Percentiles rank a stretch among this genome's conserved stretches.
Evolutionary conservation across 1,284 basidiomycete species (phyloP).

Genomic region (Cystobasidium sp.): DNA sequence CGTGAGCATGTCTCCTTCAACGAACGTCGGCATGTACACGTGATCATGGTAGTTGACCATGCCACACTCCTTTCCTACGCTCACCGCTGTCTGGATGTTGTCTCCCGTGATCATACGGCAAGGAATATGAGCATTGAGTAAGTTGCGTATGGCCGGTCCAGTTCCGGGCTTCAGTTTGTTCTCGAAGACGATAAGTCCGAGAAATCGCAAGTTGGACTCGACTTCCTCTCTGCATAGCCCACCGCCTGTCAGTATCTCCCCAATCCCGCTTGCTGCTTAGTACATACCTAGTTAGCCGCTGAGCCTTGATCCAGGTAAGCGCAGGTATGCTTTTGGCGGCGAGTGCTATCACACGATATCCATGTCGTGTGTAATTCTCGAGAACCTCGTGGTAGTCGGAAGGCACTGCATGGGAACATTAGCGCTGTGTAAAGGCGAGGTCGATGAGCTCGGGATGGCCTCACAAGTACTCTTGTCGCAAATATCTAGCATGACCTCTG

Average conservation of each 20-base stretch:
- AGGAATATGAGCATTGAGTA: slow-evolving; percentile 86
- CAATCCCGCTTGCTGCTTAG: not conserved
- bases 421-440: not conserved
- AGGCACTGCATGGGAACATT: slow-evolving; percentile 67
- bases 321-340: slow-evolving; percentile 94
- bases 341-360: slow-evolving; percentile 97
- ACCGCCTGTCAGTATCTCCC: no score
- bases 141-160: slow-evolving; percentile 83
- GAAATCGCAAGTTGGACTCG: slow-evolving; percentile 85
- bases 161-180: slow-evolving; percentile 97
- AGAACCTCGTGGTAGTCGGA: slow-evolving; percentile 95
- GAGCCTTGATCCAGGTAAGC: slow-evolving; percentile 95
- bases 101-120: slow-evolving; percentile 99
- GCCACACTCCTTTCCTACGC: slow-evolving; percentile 92
- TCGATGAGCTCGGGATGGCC: slow-evolving; percentile 55
- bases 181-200: slow-evolving; percentile 97
- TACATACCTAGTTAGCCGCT: slow-evolving; percentile 84
- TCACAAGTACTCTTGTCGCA: slow-evolving; percentile 84
- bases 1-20: slow-evolving; percentile 64
- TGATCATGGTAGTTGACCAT: slow-evolving; percentile 86
- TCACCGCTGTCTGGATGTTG: slow-evolving; percentile 94
- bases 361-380: slow-evolving; percentile 95
- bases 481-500: slow-evolving; percentile 96
- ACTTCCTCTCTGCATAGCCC: slow-evolving; percentile 79
- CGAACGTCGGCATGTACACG: slow-evolving; percentile 86